A percentile compares a stretch with the other conserved stretches of the same genome.
Conservation (phyloP, 345 rosid genomes). For the Moricandia arvensis region DNA sequence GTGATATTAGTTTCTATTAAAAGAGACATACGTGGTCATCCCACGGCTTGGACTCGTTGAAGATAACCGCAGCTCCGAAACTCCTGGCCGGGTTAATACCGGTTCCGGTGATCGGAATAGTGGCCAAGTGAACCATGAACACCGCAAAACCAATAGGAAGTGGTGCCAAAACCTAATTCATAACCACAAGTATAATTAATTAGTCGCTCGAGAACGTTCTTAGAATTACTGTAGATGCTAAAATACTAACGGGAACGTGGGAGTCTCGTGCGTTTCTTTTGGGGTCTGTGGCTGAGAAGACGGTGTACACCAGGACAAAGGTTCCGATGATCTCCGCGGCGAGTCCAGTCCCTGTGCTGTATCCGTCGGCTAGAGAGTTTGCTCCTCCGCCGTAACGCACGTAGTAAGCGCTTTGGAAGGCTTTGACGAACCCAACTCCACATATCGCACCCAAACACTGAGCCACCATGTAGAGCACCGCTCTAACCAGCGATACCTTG, state of each 20-base stretch:
- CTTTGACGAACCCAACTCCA: conserved; percentile 62
- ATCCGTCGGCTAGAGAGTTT: conserved; percentile 47
- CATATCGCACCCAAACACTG: conserved; percentile 70
- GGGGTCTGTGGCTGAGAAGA: conserved; percentile 68
- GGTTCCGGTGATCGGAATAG: conserved; percentile 91
- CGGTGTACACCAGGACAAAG: conserved; percentile 63
- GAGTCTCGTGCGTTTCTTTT: conserved; percentile 64
- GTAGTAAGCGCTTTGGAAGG: conserved; percentile 55
- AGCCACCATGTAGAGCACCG: conserved; percentile 62
- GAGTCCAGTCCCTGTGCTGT: conserved; percentile 63
- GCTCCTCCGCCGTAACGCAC: conserved; percentile 61
- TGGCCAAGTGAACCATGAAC: conserved; percentile 90
- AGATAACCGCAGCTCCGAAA: conserved; percentile 90
- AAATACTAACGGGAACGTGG: conserved; percentile 56
- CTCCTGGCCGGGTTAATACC: conserved; percentile 98
- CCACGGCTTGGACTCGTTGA: conserved; percentile 76
- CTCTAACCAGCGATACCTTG: conserved; percentile 58
- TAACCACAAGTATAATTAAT: neutral
- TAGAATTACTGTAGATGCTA: neutral
- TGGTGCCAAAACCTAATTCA: conserved; percentile 77
- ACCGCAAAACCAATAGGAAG: conserved; percentile 96
- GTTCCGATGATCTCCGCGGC: conserved; percentile 70
- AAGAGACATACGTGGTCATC: conserved; percentile 68
- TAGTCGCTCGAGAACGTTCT: neutral
- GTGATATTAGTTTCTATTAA: neutral